Percentiles rank a stretch among this genome's conserved stretches.
Evolutionary conservation across 495 filamentous ascomycete genomes (phyloP).

Genomic region (Niebla homalea): DNA sequence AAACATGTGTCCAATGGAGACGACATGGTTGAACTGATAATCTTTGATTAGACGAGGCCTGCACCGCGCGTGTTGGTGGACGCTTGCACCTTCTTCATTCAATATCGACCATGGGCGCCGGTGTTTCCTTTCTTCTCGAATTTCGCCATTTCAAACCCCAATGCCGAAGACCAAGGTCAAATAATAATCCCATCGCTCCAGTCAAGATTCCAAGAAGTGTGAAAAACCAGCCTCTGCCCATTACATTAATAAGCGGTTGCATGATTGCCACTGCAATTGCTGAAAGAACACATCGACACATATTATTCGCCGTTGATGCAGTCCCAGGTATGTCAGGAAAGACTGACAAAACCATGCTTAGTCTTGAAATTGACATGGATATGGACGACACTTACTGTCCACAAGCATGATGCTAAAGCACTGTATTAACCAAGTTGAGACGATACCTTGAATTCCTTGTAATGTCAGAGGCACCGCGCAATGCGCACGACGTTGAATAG

Average conservation of each 20-base stretch:
- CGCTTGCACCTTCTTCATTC: too few relatives aligned
- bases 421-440: background rate
- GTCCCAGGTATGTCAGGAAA: constrained; percentile 18
- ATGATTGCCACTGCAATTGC: constrained; percentile 21
- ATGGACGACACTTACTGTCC: constrained; percentile 9
- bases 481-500: constrained; percentile 30
- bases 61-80: too few relatives aligned
- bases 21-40: too few relatives aligned
- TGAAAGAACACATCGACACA: constrained; percentile 21
- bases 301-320: constrained; percentile 21
- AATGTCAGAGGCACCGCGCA: constrained; percentile 40
- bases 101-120: too few relatives aligned
- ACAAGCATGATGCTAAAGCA: constrained; percentile 20
- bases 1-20: too few relatives aligned
- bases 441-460: constrained; percentile 29
- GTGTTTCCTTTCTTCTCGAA: background rate
- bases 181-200: background rate
- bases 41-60: too few relatives aligned
- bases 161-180: background rate
- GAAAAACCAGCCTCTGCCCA: constrained; percentile 24
- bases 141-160: background rate
- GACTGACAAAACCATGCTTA: background rate
- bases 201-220: constrained; percentile 13
- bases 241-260: constrained; percentile 19
- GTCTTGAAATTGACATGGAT: background rate